Evolutionary conservation across 179 eudicot genomes (phyloP).

Genomic region (Nepenthes alata): DNA sequence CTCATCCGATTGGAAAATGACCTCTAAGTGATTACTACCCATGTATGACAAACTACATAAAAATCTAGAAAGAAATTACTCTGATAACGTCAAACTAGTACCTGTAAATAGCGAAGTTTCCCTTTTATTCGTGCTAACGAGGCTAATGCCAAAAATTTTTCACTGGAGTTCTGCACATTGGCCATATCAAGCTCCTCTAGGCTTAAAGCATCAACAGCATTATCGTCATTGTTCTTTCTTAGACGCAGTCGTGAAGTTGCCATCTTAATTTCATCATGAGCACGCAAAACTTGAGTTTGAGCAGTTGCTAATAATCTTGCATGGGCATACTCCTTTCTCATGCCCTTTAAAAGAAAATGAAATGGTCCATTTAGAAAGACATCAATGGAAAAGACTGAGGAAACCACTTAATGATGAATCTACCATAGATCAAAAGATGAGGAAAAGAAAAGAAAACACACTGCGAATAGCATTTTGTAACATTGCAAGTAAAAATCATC

Average conservation of each 20-base stretch:
- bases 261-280: conserved; percentile 96
- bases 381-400: not conserved
- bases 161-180: conserved; percentile 62
- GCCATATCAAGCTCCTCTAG: conserved; percentile 73
- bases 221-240: conserved; percentile 51
- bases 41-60: too few species aligned
- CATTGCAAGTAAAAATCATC: not conserved
- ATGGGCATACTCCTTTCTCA: conserved; percentile 89
- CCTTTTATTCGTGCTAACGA: conserved; percentile 68
- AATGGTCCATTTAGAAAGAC: not conserved
- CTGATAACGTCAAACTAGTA: conserved; percentile 9
- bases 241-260: conserved; percentile 89
- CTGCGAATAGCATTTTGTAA: not conserved
- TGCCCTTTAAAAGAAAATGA: conserved; percentile 29
- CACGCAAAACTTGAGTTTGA: conserved; percentile 87
- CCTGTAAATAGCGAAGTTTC: conserved; percentile 90
- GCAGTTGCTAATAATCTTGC: conserved; percentile 75
- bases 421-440: not conserved
- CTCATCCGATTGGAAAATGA: not conserved
- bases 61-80: not conserved
- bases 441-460: not conserved
- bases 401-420: not conserved
- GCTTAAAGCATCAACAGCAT: conserved; percentile 69
- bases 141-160: conserved; percentile 56
- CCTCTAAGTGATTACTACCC: not conserved